phyloP scores from a whole-genome alignment of 2,329 filamentous ascomycete species.

The Arthrocladium fulminans region DNA sequence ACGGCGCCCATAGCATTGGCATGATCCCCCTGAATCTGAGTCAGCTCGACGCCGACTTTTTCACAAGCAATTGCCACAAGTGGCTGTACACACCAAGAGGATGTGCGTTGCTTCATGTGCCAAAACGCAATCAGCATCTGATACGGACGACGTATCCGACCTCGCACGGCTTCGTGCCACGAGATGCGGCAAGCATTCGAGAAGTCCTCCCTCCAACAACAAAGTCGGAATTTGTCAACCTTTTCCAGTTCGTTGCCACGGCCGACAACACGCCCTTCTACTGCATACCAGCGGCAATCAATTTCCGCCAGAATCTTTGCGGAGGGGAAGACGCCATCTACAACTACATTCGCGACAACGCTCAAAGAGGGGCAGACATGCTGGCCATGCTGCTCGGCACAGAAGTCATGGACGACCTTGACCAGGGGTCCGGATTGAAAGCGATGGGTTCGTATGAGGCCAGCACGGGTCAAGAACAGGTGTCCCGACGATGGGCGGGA shows the following conservation, averaged over 20 bases:
- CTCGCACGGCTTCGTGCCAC: conserved; percentile 63
- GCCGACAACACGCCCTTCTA: conserved; percentile 63
- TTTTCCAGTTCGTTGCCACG: conserved; percentile 72
- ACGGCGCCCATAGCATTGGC: conserved; percentile 78
- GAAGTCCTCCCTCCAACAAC: conserved; percentile 15
- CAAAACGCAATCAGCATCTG: conserved; percentile 63
- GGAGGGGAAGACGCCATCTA: conserved; percentile 66
- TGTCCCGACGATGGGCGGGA: conserved; percentile 24
- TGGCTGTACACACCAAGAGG: conserved; percentile 78
- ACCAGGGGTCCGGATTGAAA: conserved; percentile 23
- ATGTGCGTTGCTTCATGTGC: conserved; percentile 73
- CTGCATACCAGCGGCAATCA: conserved; percentile 61
- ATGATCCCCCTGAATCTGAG: conserved; percentile 63
- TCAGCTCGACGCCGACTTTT: conserved; percentile 69
- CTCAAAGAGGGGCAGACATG: conserved; percentile 52
- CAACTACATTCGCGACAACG: conserved; percentile 54
- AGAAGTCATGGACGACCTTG: conserved; percentile 53
- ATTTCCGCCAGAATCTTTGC: conserved; percentile 59
- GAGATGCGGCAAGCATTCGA: conserved; percentile 2
- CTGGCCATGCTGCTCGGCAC: conserved; percentile 60
- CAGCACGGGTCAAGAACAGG: conserved; percentile 14
- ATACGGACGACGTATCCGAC: conserved; percentile 70
- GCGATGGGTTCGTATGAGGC: conserved; percentile 23
- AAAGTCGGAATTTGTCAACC: conserved; percentile 55
- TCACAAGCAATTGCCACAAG: conserved; percentile 80